Evolutionary conservation across 1,139 yeast genomes (phyloP).

Genomic region (Hansenula lynferdii): DNA sequence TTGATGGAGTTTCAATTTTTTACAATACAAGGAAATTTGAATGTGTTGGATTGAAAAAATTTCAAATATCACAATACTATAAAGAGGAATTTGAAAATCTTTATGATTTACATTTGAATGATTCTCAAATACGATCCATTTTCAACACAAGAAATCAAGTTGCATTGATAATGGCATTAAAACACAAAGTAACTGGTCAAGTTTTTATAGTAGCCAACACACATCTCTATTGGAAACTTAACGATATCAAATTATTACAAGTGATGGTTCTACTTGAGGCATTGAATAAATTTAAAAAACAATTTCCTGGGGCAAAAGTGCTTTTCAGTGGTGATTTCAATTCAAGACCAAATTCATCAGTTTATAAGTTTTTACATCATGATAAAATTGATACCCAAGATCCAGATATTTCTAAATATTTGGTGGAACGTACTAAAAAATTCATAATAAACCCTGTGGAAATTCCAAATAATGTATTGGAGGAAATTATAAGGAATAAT

Average conservation of each 20-base stretch:
- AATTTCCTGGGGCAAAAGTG: conserved; percentile 26
- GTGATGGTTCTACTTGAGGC: conserved; percentile 42
- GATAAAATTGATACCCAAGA: conserved; percentile 23
- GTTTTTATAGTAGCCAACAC: conserved; percentile 47
- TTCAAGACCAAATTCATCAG: conserved; percentile 44
- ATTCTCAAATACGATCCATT: conserved; percentile 33
- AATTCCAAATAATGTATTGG: conserved; percentile 30
- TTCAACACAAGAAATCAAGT: conserved; percentile 50
- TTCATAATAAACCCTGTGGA: conserved; percentile 27
- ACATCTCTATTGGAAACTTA: conserved; percentile 57
- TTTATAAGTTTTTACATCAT: conserved; percentile 38
- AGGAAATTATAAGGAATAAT: conserved; percentile 20
- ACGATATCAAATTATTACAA: conserved; percentile 52
- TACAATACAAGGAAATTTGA: conserved; percentile 42
- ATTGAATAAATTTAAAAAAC: conserved; percentile 26
- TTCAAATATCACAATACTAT: conserved; percentile 16
- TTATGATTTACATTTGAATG: conserved; percentile 33
- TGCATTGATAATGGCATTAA: conserved; percentile 41
- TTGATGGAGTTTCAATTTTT: conserved; percentile 58
- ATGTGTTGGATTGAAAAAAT: conserved; percentile 33
- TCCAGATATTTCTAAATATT: conserved; percentile 12
- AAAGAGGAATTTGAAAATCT: conserved; percentile 24
- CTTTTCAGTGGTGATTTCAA: conserved; percentile 50
- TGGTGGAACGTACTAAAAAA: conserved; percentile 6
- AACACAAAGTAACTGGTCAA: conserved; percentile 36